Evolutionary conservation across 306 rosid species (phyloP).

Genomic region (Hippophae tibetana): DNA sequence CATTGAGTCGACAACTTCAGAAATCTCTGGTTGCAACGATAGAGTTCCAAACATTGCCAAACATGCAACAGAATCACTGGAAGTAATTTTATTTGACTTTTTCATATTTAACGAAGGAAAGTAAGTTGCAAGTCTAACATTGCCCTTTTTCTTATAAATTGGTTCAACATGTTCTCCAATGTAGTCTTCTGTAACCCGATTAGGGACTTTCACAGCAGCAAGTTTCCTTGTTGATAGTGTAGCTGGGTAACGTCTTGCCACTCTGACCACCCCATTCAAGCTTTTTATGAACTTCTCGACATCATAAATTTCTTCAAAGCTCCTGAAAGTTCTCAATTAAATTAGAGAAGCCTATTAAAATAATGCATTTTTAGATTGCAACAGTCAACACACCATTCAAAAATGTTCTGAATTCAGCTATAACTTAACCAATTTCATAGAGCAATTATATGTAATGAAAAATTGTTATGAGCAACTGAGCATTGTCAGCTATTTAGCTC

Average conservation of each 20-base stretch:
- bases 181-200: conserved; percentile 78
- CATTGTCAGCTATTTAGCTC: too few relatives aligned
- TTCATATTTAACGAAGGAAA: conserved; percentile 89
- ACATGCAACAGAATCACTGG: conserved; percentile 61
- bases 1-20: conserved; percentile 72
- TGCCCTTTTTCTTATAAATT: conserved; percentile 59
- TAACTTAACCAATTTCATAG: too few relatives aligned
- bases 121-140: conserved; percentile 76
- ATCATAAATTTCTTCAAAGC: conserved; percentile 78
- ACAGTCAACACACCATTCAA: too few relatives aligned
- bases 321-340: conserved; percentile 41
- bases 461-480: too few relatives aligned
- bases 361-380: too few relatives aligned
- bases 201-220: conserved; percentile 85
- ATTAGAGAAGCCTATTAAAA: not conserved
- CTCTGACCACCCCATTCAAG: conserved; percentile 77
- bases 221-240: conserved; percentile 51
- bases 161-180: conserved; percentile 70
- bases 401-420: too few relatives aligned
- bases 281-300: conserved; percentile 52
- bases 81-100: conserved; percentile 43
- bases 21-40: conserved; percentile 66
- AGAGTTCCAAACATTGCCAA: conserved; percentile 94
- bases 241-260: conserved; percentile 58
- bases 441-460: too few relatives aligned